These are phyloP conservation scores for Colletotrichum siamense DNA, from an alignment of 2,329 filamentous ascomycete genomes.

Conservation along the genomic window DNA sequence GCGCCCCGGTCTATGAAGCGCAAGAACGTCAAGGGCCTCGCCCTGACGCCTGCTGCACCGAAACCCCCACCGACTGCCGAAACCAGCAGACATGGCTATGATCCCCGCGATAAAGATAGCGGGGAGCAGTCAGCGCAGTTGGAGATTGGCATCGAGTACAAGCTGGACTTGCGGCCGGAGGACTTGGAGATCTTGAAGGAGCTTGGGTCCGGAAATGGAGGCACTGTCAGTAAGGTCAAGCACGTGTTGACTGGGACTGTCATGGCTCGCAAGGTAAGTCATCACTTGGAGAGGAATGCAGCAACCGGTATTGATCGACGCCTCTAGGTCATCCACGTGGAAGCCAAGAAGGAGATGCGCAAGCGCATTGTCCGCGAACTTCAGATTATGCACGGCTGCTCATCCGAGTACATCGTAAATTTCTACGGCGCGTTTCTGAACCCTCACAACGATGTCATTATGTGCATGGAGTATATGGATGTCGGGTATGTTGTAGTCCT, in stretches of 20 bases:
- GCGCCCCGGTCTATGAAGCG: conserved; percentile 89
- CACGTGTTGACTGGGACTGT: conserved; percentile 93
- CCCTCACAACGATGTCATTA: conserved; percentile 95
- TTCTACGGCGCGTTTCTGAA: conserved; percentile 98
- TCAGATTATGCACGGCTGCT: conserved; percentile 98
- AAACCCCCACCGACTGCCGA: conserved; percentile 76
- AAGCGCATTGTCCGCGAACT: conserved; percentile 97
- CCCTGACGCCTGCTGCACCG: conserved; percentile 79
- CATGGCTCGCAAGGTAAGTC: conserved; percentile 92
- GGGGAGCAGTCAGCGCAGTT: conserved; percentile 70
- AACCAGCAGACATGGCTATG: conserved; percentile 67
- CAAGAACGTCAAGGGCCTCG: conserved; percentile 98
- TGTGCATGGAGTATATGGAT: conserved; percentile 99
- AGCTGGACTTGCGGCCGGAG: conserved; percentile 87
- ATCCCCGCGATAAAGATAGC: conserved; percentile 63
- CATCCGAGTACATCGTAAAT: conserved; percentile 94
- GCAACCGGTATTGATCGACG: neutral
- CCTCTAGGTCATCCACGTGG: conserved; percentile 93
- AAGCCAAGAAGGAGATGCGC: conserved; percentile 95
- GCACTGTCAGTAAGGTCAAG: conserved; percentile 97
- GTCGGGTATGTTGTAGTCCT: conserved; percentile 75
- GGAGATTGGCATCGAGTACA: conserved; percentile 98
- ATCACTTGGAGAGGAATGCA: neutral
- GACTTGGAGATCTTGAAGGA: conserved; percentile 94
- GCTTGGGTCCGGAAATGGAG: conserved; percentile 93